Evolutionary conservation across 371 early-diverging fungal genomes (phyloP), one percentile per base, ranked within the genome.

Genomic region (Hamiltosporidium magnivora): DNA sequence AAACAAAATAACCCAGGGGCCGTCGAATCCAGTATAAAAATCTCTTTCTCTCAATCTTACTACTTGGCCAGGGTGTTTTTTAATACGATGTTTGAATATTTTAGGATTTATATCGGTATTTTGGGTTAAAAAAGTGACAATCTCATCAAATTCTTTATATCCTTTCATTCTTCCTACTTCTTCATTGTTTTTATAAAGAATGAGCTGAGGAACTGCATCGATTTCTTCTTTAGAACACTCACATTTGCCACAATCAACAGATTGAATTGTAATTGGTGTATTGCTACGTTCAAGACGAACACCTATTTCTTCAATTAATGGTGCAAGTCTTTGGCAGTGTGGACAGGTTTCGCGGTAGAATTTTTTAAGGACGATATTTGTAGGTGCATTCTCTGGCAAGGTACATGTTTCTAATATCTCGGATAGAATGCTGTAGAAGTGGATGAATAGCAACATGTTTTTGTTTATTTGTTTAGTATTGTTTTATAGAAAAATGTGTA

Each of bases 1-100:
- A 58, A 83, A 83, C 40, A 79, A 72, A 36, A 83, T 64, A 14
- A 83, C n/a, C 79, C 80, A 78, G 14, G 82, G 79, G 2, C 83
- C 83, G 44, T 73, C 71, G 62, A 83, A 78, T 58, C 76, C 73
- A 44, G 67, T 66, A 41, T 76, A 66, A 70, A 83, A 81, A 65
- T 83, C 81, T 6, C 56, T 52, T 40, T 70, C 71, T 2, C 44
- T 65, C 8, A 82, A 71, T 37, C 36, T 58, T 1, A 64, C 43
- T 11, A 82, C 64, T 46, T 74, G 46, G 11, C 46, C 67, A 2
- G 25, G 3, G 0, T 14, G 14, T 6, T 66, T 52, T 49, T 66
- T 59, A 11, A 55, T 60, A 54, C 66, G 54, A 11, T 46, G 42
- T 6, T 63, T 63, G 60, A 80, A 76, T 1, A 75, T 54, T 40